Percentiles rank a stretch among this genome's conserved stretches.
Evolutionary conservation across 2,329 filamentous ascomycete genomes (phyloP).

Genomic region (Bipolaris bicolor): DNA sequence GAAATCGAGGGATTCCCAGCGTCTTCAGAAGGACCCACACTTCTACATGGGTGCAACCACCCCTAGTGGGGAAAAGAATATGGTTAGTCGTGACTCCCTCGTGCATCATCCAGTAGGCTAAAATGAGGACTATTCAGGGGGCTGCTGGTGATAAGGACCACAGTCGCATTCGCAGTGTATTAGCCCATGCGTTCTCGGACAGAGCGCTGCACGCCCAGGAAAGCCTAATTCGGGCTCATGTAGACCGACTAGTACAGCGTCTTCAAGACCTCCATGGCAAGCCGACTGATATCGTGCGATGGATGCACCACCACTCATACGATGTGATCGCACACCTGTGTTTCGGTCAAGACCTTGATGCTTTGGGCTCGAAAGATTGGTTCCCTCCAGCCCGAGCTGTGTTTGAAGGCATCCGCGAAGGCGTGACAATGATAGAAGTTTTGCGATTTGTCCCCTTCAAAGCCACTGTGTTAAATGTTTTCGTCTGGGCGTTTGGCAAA

Average conservation of each 20-base stretch:
- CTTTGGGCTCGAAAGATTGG: neutral
- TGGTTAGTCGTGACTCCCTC: neutral
- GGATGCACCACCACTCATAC: conserved; percentile 1
- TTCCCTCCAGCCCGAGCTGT: neutral
- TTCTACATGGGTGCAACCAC: neutral
- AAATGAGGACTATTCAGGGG: neutral
- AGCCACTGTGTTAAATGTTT: neutral
- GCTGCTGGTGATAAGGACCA: neutral
- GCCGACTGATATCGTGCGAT: neutral
- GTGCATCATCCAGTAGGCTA: neutral
- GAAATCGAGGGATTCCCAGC: neutral
- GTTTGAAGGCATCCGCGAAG: neutral
- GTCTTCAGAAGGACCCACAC: conserved; percentile 1
- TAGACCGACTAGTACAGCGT: neutral
- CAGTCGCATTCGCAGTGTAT: neutral
- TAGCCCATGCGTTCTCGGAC: neutral
- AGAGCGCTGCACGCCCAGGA: neutral
- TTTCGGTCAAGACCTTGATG: conserved; percentile 1
- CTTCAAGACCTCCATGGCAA: neutral
- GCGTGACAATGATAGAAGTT: neutral
- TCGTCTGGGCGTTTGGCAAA: neutral
- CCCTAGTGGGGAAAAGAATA: neutral
- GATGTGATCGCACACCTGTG: neutral
- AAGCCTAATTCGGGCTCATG: neutral
- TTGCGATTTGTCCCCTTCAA: conserved; percentile 1